Evolutionary conservation across 106 monocot species (phyloP).

Genomic region (Platanthera guangdongensis): DNA sequence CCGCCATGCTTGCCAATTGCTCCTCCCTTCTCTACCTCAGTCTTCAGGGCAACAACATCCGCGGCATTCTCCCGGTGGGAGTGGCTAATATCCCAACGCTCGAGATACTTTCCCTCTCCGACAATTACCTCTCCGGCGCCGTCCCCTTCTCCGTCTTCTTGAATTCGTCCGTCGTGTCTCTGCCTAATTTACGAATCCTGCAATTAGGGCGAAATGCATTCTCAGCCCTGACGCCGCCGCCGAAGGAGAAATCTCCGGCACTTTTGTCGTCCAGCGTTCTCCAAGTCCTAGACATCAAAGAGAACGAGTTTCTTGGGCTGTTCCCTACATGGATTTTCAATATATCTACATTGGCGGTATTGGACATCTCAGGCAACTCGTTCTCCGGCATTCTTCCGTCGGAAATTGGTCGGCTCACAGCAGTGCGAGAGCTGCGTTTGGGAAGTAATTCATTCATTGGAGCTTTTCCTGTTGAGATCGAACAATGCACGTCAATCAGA

Average conservation of each 20-base stretch:
- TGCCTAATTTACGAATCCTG: constrained; percentile 33
- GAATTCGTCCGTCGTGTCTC: constrained; percentile 11
- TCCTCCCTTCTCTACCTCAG: constrained; percentile 50
- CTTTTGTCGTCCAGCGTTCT: constrained; percentile 14
- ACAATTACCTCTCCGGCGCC: constrained; percentile 54
- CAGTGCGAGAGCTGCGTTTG: constrained; percentile 55
- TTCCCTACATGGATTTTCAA: constrained; percentile 55
- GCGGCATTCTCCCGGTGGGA: constrained; percentile 49
- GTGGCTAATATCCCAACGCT: constrained; percentile 37
- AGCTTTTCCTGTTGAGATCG: constrained; percentile 46
- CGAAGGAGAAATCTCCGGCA: background rate
- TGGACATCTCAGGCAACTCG: constrained; percentile 85
- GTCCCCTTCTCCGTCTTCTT: constrained; percentile 35
- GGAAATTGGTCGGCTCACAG: constrained; percentile 36
- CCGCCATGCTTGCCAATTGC: constrained; percentile 52
- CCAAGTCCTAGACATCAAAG: constrained; percentile 54
- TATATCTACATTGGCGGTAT: constrained; percentile 27
- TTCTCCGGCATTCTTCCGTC: constrained; percentile 61
- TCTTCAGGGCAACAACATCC: constrained; percentile 40
- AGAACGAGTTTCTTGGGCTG: constrained; percentile 33
- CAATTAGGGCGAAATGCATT: constrained; percentile 64
- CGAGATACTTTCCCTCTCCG: constrained; percentile 42
- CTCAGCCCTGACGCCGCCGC: constrained; percentile 28
- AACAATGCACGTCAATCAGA: constrained; percentile 24
- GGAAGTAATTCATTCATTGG: constrained; percentile 67